A percentile compares a stretch with the other conserved stretches of the same genome.
phyloP scores from a whole-genome alignment of 345 rosid species.

The Dimocarpus longan region DNA sequence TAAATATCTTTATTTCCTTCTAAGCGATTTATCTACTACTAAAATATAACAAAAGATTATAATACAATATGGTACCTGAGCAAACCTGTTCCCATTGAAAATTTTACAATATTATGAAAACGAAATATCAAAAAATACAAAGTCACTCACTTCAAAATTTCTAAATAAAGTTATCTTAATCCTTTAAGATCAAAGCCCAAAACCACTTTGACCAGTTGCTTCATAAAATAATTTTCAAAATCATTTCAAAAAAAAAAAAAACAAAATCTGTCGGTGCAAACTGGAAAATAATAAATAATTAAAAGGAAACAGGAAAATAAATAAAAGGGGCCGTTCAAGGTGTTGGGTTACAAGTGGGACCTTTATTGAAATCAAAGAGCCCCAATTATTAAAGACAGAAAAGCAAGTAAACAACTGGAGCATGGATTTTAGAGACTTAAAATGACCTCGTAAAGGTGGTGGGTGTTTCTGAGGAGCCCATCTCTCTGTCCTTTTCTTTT shows the following conservation, averaged over 20 bases:
- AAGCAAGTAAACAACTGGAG: slow-evolving; percentile 2
- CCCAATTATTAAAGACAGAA: slow-evolving; percentile 1
- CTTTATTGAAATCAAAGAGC: neutral
- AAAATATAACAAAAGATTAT: too few relatives aligned
- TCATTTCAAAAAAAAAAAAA: too few relatives aligned
- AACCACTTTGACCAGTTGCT: neutral
- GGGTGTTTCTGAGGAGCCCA: slow-evolving; percentile 9
- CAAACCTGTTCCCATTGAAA: too few relatives aligned
- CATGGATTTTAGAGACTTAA: slow-evolving; percentile 12
- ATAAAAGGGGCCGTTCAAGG: neutral
- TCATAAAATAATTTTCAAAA: neutral
- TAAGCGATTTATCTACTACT: too few relatives aligned
- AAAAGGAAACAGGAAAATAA: neutral
- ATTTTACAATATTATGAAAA: too few relatives aligned
- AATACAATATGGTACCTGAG: too few relatives aligned
- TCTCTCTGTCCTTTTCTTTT: neutral
- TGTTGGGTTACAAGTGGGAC: neutral
- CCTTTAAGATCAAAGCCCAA: neutral
- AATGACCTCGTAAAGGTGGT: slow-evolving; percentile 3
- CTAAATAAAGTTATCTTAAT: neutral
- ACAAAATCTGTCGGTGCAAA: neutral
- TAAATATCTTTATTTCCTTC: too few relatives aligned
- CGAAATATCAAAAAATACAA: too few relatives aligned
- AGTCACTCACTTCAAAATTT: too few relatives aligned
- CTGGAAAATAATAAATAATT: too few relatives aligned